Base-by-base conservation (phyloP, 441 rosid genomes). In the Croton setiger region DNA sequence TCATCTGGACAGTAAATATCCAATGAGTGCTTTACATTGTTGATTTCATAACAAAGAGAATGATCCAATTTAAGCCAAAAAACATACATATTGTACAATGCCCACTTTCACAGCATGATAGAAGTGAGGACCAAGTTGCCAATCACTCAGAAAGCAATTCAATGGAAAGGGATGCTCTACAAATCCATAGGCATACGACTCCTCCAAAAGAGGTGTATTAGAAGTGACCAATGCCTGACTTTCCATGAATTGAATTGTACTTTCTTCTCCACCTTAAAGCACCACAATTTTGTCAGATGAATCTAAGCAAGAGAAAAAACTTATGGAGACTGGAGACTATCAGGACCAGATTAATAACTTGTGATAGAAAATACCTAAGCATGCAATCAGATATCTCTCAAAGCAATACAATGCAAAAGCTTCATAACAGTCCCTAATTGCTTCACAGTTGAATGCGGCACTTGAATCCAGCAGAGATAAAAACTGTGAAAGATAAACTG, bases 401-500 rank as follows among this genome's bases (percentile, higher is more conserved):
- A 94, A 94, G 84, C 97, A 94, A 78, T 94, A 94, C 77, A 94
- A 79, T 8, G 97, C 98, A 82, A 94, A 91, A 74, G 98, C 98
- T 80, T 94, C 98, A 70, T 94, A 94, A 81, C 97, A 94, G 78
- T 91, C 98, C 63, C 97, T 95, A 71, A 94, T 81, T 68, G 85
- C 91, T 83, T 94, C 97, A 33, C 88, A 87, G 82, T 94, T 91
- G 81, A 94, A 94, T 53, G 98, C 98, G 60, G 91, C 89, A 79
- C 75, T 84, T 47, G 98, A 94, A 79, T 91, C 88, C 82, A 88
- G 72, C 83, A 94, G 81, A 39, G 98, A 94, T 72, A 94, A 73
- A 77, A 94, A 86, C 98, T 94, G 90, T 82, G 73, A 69, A 54
- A 74, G 61, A 80, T 64, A 49, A 10, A 48, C 12, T 12, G 17